Conservation (phyloP, 1,139 yeast genomes). For the Magnusiomyces sp. region DNA sequence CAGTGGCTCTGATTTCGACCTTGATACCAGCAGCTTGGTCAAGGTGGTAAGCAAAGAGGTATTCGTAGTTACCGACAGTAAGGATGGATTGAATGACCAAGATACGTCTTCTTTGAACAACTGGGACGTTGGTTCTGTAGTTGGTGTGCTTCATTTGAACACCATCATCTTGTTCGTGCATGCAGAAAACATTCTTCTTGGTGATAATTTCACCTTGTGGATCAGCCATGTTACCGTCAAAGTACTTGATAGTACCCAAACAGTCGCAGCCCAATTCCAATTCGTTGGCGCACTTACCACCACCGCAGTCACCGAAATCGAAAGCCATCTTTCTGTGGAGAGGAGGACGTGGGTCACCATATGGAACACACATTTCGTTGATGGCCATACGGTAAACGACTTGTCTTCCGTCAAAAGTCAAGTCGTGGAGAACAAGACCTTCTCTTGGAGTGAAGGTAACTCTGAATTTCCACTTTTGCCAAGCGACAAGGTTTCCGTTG, state of each 20-base stretch:
- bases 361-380: conserved; percentile 89
- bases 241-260: conserved; percentile 74
- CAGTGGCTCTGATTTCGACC: conserved; percentile 82
- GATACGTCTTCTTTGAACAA: conserved; percentile 79
- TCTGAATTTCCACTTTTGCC: conserved; percentile 91
- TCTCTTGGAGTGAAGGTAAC: conserved; percentile 72
- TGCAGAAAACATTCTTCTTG: conserved; percentile 69
- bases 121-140: conserved; percentile 66
- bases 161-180: conserved; percentile 88
- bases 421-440: conserved; percentile 74
- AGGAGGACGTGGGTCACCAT: conserved; percentile 86
- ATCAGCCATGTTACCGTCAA: conserved; percentile 57
- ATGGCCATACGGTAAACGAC: conserved; percentile 69
- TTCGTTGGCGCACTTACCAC: conserved; percentile 71
- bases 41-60: conserved; percentile 66
- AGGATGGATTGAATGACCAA: conserved; percentile 80
- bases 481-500: conserved; percentile 52
- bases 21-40: conserved; percentile 79
- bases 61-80: conserved; percentile 87
- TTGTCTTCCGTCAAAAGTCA: conserved; percentile 73
- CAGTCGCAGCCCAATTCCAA: conserved; percentile 82
- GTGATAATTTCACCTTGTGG: conserved; percentile 57
- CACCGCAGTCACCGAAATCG: conserved; percentile 87
- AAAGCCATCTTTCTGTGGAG: conserved; percentile 89
- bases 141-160: conserved; percentile 76